phyloP scores from a whole-genome alignment of 768 basidiomycete species.

The Calocybe cyanea region DNA sequence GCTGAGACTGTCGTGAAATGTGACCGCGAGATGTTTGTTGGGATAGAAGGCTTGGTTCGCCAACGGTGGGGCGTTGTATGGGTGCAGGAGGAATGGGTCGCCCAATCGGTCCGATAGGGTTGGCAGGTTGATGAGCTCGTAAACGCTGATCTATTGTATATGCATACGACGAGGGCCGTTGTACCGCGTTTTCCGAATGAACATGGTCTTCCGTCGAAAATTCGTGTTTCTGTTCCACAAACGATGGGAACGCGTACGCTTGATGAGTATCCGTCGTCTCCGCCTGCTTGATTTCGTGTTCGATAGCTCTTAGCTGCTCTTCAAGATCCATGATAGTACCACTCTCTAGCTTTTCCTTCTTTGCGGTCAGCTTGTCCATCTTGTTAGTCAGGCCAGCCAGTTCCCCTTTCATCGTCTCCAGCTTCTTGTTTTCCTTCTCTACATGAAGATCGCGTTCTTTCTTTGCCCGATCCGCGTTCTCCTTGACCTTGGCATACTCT shows the following conservation, averaged over 20 bases:
- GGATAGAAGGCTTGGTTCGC: constrained; percentile 4
- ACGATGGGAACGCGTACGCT: constrained; percentile 8
- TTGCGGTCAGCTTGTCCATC: constrained; percentile 63
- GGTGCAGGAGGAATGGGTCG: constrained; percentile 19
- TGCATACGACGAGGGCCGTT: constrained; percentile 15
- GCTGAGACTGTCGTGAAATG: constrained; percentile 12
- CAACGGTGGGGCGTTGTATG: constrained; percentile 22
- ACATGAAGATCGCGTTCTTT: constrained; percentile 43
- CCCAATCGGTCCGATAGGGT: constrained; percentile 15
- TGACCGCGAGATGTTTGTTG: constrained; percentile 10
- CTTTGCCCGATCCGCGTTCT: constrained; percentile 42
- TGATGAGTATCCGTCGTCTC: constrained; percentile 27
- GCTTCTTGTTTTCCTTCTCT: constrained; percentile 44
- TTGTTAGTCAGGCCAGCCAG: constrained; percentile 50
- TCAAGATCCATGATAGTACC: constrained; percentile 63
- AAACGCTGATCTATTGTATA: constrained; percentile 17
- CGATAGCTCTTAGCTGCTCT: constrained; percentile 55
- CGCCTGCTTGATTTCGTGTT: constrained; percentile 53
- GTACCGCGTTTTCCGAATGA: constrained; percentile 17
- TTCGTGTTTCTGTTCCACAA: constrained; percentile 11
- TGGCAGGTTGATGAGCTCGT: constrained; percentile 12
- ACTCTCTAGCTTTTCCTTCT: constrained; percentile 64
- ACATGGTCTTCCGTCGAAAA: constrained; percentile 13
- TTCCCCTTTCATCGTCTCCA: constrained; percentile 58
- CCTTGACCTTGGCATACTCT: constrained; percentile 40